These are phyloP conservation scores for Russula brevipes DNA, from an alignment of 768 basidiomycete species.

Conservation along the genomic window DNA sequence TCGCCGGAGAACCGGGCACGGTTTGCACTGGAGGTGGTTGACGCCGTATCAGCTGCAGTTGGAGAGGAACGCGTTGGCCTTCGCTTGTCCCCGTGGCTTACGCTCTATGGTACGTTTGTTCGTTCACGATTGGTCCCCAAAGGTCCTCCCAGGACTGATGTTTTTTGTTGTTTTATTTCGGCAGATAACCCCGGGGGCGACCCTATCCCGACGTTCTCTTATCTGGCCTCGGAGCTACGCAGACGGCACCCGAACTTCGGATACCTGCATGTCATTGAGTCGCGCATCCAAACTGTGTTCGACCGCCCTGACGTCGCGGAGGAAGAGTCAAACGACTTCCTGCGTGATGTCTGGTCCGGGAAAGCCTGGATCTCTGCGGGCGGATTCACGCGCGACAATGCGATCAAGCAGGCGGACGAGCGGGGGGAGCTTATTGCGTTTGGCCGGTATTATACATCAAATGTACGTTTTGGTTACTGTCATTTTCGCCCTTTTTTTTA, in stretches of 20 bases:
- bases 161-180: neutral
- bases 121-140: neutral
- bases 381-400: constrained; percentile 40
- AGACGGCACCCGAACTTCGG: constrained; percentile 38
- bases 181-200: constrained; percentile 47
- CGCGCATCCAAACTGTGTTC: constrained; percentile 21
- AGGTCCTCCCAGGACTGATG: neutral
- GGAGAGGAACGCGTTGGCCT: constrained; percentile 40
- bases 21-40: constrained; percentile 42
- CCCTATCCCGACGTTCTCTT: constrained; percentile 50
- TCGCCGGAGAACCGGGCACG: constrained; percentile 43
- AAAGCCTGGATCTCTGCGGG: constrained; percentile 41
- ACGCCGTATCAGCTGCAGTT: constrained; percentile 39
- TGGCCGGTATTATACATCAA: constrained; percentile 27
- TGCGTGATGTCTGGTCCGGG: constrained; percentile 44
- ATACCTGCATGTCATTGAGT: constrained; percentile 37
- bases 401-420: constrained; percentile 36
- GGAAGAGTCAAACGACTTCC: constrained; percentile 38
- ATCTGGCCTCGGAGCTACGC: constrained; percentile 42
- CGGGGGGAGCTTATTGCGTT: constrained; percentile 35
- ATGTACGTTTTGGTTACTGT: no score
- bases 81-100: constrained; percentile 36
- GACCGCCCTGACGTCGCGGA: constrained; percentile 7
- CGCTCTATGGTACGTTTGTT: constrained; percentile 3
- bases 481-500: no score